Percentiles rank a stretch among this genome's conserved stretches.
Evolutionary conservation across 805 yeast genomes (phyloP).

Genomic region (Myxozyma monticola): DNA sequence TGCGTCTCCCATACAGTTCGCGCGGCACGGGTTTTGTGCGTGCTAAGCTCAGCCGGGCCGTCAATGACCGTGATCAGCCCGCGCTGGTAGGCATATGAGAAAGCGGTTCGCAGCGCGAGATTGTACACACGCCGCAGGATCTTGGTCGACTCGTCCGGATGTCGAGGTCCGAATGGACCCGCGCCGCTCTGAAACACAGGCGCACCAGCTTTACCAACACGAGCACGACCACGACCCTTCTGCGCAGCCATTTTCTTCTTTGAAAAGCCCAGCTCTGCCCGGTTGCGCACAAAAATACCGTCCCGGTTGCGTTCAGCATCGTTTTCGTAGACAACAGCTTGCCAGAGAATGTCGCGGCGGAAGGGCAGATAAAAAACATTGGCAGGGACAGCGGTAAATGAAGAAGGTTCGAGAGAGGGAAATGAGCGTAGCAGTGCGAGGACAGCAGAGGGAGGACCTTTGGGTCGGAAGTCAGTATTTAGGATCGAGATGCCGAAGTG

Average conservation of each 20-base stretch:
- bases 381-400: slow-evolving; percentile 73
- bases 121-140: slow-evolving; percentile 73
- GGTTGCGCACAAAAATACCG: slow-evolving; percentile 70
- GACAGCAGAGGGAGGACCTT: slow-evolving; percentile 23
- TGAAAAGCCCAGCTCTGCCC: slow-evolving; percentile 82
- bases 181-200: slow-evolving; percentile 91
- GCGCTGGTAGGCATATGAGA: slow-evolving; percentile 73
- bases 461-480: no score
- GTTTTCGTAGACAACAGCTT: slow-evolving; percentile 88
- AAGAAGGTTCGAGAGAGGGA: slow-evolving; percentile 86
- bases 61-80: slow-evolving; percentile 77
- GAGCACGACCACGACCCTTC: slow-evolving; percentile 92
- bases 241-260: slow-evolving; percentile 81
- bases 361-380: slow-evolving; percentile 69
- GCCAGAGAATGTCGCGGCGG: slow-evolving; percentile 91
- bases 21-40: slow-evolving; percentile 12
- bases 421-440: slow-evolving; percentile 53
- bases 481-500: no score
- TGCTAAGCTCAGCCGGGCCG: slow-evolving; percentile 41
- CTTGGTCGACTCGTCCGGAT: slow-evolving; percentile 83
- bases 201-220: slow-evolving; percentile 94
- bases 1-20: slow-evolving; percentile 9
- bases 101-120: slow-evolving; percentile 75
- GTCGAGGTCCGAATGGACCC: slow-evolving; percentile 82
- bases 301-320: slow-evolving; percentile 48